Percentiles rank a stretch among this genome's conserved stretches.
Conservation (phyloP, 2,329 filamentous ascomycete species). For the Colletotrichum tanaceti region DNA sequence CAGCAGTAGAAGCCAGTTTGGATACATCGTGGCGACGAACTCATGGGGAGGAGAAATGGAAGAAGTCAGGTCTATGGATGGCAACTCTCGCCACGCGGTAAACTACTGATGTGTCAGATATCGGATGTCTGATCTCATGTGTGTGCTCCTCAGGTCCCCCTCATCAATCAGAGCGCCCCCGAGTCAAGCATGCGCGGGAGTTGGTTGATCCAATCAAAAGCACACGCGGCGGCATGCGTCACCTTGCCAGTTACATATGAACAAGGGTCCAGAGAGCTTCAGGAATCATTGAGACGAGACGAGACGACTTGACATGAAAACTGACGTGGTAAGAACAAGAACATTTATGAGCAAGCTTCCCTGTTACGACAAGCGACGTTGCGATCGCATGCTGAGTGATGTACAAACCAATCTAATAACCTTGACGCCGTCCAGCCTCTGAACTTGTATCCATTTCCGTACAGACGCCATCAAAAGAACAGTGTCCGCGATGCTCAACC, state of each 20-base stretch:
- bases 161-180: conserved; percentile 24
- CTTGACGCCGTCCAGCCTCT: conserved; percentile 27
- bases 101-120: conserved; percentile 18
- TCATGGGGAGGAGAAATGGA: background rate
- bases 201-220: conserved; percentile 34
- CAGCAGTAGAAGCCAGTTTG: background rate
- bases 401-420: conserved; percentile 30
- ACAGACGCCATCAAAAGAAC: conserved; percentile 29
- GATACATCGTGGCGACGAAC: conserved; percentile 1
- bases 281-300: background rate
- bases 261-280: conserved; percentile 17
- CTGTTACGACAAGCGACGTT: conserved; percentile 12
- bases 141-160: background rate
- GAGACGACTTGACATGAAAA: background rate
- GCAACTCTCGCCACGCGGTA: conserved; percentile 15
- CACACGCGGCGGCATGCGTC: conserved; percentile 36
- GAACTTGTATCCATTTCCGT: conserved; percentile 13
- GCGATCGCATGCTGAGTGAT: conserved; percentile 26
- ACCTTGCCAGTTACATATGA: conserved; percentile 35
- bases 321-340: background rate
- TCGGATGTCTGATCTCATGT: conserved; percentile 8
- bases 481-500: background rate
- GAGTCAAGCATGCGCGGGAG: conserved; percentile 29
- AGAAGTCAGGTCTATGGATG: background rate
- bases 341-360: conserved; percentile 9